Conservation (phyloP, 768 basidiomycete species). For the Lactarius hatsudake region DNA sequence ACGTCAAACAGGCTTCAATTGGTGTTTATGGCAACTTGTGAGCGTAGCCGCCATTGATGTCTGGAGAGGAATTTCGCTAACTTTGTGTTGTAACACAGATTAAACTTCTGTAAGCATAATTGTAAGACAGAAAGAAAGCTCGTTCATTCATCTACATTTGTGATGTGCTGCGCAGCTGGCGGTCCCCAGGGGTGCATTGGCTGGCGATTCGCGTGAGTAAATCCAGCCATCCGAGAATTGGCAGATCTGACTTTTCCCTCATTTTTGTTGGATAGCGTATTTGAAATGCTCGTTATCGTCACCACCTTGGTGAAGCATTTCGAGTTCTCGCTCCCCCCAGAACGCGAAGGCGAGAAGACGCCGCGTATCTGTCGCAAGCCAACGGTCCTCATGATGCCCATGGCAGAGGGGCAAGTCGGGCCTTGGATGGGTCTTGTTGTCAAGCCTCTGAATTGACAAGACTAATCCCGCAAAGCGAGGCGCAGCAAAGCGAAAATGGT, state of each 20-base stretch:
- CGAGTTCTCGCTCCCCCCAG: slow-evolving; percentile 14
- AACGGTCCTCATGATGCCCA: slow-evolving; percentile 16
- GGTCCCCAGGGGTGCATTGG: slow-evolving; percentile 23
- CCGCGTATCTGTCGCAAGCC: slow-evolving; percentile 14
- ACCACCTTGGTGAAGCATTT: slow-evolving; percentile 20
- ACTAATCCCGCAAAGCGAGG: not conserved
- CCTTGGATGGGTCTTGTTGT: slow-evolving; percentile 21
- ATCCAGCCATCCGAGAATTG: not conserved
- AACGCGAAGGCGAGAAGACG: not conserved
- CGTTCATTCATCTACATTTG: not conserved
- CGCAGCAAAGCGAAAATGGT: not conserved
- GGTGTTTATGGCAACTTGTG: slow-evolving; percentile 24
- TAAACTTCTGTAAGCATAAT: slow-evolving; percentile 18
- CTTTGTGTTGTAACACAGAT: not conserved
- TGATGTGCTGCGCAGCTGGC: slow-evolving; percentile 8
- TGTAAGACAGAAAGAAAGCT: not conserved
- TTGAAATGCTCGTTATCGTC: slow-evolving; percentile 22
- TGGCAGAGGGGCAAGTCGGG: slow-evolving; percentile 13
- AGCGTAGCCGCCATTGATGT: not conserved
- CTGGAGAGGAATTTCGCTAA: not conserved
- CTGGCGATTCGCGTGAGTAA: slow-evolving; percentile 24
- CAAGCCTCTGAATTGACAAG: slow-evolving; percentile 6
- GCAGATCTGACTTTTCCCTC: not conserved
- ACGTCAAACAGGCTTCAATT: slow-evolving; percentile 2
- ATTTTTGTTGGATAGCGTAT: slow-evolving; percentile 1